Base-by-base conservation (phyloP, 2,329 filamentous ascomycete species). In the Fusarium lyarnte region DNA sequence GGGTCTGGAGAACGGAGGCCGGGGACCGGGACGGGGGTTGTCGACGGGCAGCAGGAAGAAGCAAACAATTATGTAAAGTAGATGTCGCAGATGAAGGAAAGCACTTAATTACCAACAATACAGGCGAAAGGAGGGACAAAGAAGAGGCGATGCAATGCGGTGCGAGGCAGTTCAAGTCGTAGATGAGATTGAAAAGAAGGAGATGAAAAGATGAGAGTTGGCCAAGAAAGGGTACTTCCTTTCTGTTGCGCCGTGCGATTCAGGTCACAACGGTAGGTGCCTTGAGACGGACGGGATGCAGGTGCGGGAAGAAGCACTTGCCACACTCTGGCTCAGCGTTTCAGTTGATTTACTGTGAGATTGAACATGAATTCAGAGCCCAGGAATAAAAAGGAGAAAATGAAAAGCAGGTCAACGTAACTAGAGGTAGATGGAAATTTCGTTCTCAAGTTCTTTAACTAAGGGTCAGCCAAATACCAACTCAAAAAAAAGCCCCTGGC, bases 211-310 rank as follows among this genome's bases (percentile, higher is more conserved):
- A 66, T 51, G 54, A 41, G 63, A 42, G 66, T 69, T 69, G 31
- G 63, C 35, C 49, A 55, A 38, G 64, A 61, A 63, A 59, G 57
- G 33, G 63, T 58, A 65, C 29, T 52, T 72, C 52, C 49, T 63
- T 69, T 58, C 63, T 65, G 66, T 76, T 72, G 75, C 75, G 71
- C 64, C 72, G 67, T 68, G 49, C 63, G 72, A 73, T 74, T 74
- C 72, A 75, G 74, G 73, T 69, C 71, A 59, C 47, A 72, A 43
- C 58, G 71, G 67, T 61, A 62, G 54, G 60, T 53, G 25, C 23
- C 49, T 53, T 27, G 27, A 39, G 49, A 29, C 19, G 49, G 19
- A 17, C 33, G 49, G 49, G 55, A 62, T 64, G 62, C 60, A 51
- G 59, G 58, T 69, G 67, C 63, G 58, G 66, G 64, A 63, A 57